Evolutionary conservation across 352 stramenopile species (phyloP).

Genomic region (Globisporangium splendens): DNA sequence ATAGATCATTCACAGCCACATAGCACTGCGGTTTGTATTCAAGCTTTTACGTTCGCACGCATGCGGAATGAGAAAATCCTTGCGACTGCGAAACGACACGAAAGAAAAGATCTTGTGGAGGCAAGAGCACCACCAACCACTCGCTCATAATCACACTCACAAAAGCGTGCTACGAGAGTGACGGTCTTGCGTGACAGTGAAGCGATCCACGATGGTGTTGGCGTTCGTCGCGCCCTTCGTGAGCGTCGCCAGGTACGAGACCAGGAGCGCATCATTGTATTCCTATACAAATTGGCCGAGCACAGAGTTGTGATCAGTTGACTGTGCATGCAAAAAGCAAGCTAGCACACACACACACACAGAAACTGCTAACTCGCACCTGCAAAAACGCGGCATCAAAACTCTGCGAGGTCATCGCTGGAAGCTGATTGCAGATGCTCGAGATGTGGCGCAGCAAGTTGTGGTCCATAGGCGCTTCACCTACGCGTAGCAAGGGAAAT

Average conservation of each 20-base stretch:
- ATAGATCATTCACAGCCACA: too few species aligned
- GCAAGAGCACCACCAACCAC: background rate
- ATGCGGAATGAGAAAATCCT: too few species aligned
- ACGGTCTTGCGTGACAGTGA: constrained; percentile 69
- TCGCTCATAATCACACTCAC: constrained; percentile 12
- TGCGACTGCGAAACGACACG: too few species aligned
- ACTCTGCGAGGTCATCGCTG: constrained; percentile 64
- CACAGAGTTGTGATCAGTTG: too few species aligned
- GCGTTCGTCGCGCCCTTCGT: constrained; percentile 79
- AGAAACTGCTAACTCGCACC: constrained; percentile 16
- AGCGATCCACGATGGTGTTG: constrained; percentile 80
- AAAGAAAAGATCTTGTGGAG: too few species aligned
- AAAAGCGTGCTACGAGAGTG: constrained; percentile 54
- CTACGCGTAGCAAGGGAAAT: constrained; percentile 12
- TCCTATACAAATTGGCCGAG: constrained; percentile 25
- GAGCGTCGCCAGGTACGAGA: constrained; percentile 80
- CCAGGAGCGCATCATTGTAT: constrained; percentile 79
- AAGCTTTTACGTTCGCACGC: too few species aligned
- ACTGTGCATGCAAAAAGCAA: too few species aligned
- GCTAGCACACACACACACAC: too few species aligned
- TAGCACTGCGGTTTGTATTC: too few species aligned
- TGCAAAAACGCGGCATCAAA: constrained; percentile 75
- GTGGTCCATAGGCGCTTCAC: constrained; percentile 69
- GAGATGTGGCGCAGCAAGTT: constrained; percentile 82
- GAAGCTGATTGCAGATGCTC: constrained; percentile 83